Base-by-base conservation (phyloP, 306 rosid genomes). In the Castanospermum australe region DNA sequence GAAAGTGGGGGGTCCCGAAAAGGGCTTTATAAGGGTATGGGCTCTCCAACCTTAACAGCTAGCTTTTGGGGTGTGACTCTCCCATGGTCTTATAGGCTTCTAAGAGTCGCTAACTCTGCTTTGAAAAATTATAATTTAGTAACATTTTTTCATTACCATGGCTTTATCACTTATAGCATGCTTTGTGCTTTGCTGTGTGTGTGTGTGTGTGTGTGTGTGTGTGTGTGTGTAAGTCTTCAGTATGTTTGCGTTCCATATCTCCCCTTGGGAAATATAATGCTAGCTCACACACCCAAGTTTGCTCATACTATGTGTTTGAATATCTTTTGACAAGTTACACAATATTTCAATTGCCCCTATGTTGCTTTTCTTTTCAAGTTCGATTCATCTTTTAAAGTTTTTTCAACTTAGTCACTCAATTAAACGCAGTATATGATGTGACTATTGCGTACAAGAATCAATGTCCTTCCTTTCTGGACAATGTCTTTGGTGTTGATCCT, bases 401-500 rank as follows among this genome's bases (percentile, higher is more conserved):
- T 68, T 71, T 78, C 21, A 45, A 24, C 57, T 64, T 75, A 25
- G 39, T 80, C 39, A 21, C 35, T 57, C 20, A 36, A 56, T 81
- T 33, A 66, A 36, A 24, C 89, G 88, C 93, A 96, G 99, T 96
- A 64, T 96, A 96, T 73, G 99, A 96, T 24, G 80, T 86, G 78
- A 86, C 75, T 59, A 83, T 96, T 48, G 94, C 96, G 13, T 96
- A 93, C 92, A 96, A 91, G 94, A 80, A 90, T 79, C 83, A 71
- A 17, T 88, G 91, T 30, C 99, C 99, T 73, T 81, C 94, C 35
- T 96, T 96, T 85, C 35, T 88, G 77, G 99, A 96, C 92, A 96
- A 93, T 57, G 98, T 85, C 24, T 96, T 93, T 32, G 99, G 99
- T 9, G 71, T 93, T 32, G 93, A 89, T 84, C 99, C 99, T 67